Evolutionary conservation across 768 basidiomycete species (phyloP), one percentile per base, ranked within the genome.

Genomic region (Tephrocybe sp.): DNA sequence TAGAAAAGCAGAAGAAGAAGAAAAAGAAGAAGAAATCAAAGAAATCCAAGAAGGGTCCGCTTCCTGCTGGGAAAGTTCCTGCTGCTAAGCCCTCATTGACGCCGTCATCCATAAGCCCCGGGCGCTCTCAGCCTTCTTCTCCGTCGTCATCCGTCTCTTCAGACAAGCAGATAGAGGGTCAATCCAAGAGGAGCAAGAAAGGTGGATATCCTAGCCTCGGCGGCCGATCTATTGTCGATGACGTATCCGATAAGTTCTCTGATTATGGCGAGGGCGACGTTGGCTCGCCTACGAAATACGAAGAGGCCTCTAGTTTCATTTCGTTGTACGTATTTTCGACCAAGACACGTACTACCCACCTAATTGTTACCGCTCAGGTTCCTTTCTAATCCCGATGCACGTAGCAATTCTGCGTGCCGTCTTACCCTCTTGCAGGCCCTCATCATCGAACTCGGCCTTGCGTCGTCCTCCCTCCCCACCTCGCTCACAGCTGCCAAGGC

Each of bases 401-500:
- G 69, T 53, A 59, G 62, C 33, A 70, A 75, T 54, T 65, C 70
- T 5, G 69, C 72, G 8, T 76, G 74, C 46, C 72, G 80, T 34
- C 77, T 91, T 32, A 73, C 77, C 5, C 71, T 91, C 34, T 72
- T 90, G 5, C 89, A 89, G 51, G 82, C 87, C 0, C 77, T 91
- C 52, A 82, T 89, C 57, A 72, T 90, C 53, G 89, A 91, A 67
- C 74, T 91, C n/a, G 88, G 88, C n/a, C 69, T 78, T 46, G 71
- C 71, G 13, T 72, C 73, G 0, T 70, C 69, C 26, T 68, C 73
- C 20, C 70, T 88, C 2, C 89, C 89, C 2, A 63, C 65, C 26
- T 78, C 85, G 0, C 66, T 91, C 46, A 78, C 66, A n/a, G 73
- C 85, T 6, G 89, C 88, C n/a, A 83, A 79, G 56, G 77, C 78